phyloP scores from a whole-genome alignment of 2,329 filamentous ascomycete genomes.

The Colletotrichum scovillei region DNA sequence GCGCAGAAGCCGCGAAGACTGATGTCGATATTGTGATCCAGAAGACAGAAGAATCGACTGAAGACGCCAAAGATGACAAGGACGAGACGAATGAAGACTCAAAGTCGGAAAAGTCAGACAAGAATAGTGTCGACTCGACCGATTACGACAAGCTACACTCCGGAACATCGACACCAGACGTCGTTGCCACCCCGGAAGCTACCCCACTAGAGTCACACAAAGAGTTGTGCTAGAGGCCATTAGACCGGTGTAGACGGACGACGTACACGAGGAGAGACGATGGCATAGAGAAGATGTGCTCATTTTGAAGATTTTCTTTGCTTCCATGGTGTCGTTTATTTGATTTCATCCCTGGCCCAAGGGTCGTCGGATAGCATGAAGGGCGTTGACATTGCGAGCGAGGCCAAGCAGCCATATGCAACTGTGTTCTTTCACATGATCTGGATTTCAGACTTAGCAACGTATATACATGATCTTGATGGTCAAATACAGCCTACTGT shows the following conservation, averaged over 20 bases:
- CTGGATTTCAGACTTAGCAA: neutral
- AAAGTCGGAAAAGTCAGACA: slow-evolving; percentile 25
- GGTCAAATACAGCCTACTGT: too few relatives aligned
- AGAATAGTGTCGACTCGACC: slow-evolving; percentile 24
- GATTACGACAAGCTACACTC: slow-evolving; percentile 37
- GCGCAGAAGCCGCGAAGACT: slow-evolving; percentile 36
- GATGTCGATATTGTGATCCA: neutral
- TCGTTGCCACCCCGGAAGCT: slow-evolving; percentile 42
- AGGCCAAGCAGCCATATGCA: neutral
- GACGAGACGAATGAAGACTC: slow-evolving; percentile 32
- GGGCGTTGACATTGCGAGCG: slow-evolving; percentile 4
- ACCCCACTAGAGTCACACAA: slow-evolving; percentile 45
- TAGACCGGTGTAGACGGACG: neutral
- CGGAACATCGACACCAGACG: slow-evolving; percentile 30
- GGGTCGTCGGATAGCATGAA: neutral
- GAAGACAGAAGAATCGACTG: neutral
- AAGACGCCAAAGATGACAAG: neutral
- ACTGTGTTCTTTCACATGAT: neutral
- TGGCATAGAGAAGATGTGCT: slow-evolving; percentile 1
- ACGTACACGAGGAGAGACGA: slow-evolving; percentile 14
- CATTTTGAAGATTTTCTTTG: neutral
- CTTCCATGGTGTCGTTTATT: slow-evolving; percentile 1
- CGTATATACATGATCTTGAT: neutral
- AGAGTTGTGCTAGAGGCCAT: slow-evolving; percentile 25
- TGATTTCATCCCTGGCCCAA: neutral